These are phyloP conservation scores for Nigrospora sphaerica DNA, from an alignment of 2,329 filamentous ascomycete species.

Conservation along the genomic window DNA sequence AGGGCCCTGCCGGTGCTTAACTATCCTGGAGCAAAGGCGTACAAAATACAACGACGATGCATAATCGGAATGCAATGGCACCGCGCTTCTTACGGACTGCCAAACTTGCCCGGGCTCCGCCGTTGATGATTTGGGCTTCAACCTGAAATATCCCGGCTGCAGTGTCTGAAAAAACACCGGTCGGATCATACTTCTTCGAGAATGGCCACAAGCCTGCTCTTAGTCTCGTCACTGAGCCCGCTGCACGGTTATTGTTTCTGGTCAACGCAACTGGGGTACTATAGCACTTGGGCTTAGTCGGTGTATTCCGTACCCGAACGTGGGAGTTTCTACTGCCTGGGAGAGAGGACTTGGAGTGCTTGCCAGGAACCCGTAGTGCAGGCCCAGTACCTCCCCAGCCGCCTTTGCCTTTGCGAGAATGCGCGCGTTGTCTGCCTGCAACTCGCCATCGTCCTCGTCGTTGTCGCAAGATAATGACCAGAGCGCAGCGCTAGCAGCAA, in stretches of 20 bases:
- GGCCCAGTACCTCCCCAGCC: not conserved
- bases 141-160: conserved; percentile 31
- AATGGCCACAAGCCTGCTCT: conserved; percentile 23
- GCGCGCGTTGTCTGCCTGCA: not conserved
- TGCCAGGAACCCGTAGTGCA: not conserved
- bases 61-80: too few species aligned
- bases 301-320: too few species aligned
- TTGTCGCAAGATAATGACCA: not conserved
- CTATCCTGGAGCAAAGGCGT: too few species aligned
- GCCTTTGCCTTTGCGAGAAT: not conserved
- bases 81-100: too few species aligned
- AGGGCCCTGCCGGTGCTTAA: too few species aligned
- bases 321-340: too few species aligned
- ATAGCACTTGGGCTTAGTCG: too few species aligned
- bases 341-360: too few species aligned
- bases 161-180: conserved; percentile 27
- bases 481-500: not conserved
- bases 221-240: conserved; percentile 31
- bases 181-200: conserved; percentile 28
- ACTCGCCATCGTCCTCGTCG: not conserved
- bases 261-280: conserved; percentile 37
- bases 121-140: conserved; percentile 5
- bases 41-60: too few species aligned
- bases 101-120: too few species aligned
- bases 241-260: conserved; percentile 30